phyloP scores from a whole-genome alignment of 2,329 filamentous ascomycete genomes.

The Hypocreales sp. region DNA sequence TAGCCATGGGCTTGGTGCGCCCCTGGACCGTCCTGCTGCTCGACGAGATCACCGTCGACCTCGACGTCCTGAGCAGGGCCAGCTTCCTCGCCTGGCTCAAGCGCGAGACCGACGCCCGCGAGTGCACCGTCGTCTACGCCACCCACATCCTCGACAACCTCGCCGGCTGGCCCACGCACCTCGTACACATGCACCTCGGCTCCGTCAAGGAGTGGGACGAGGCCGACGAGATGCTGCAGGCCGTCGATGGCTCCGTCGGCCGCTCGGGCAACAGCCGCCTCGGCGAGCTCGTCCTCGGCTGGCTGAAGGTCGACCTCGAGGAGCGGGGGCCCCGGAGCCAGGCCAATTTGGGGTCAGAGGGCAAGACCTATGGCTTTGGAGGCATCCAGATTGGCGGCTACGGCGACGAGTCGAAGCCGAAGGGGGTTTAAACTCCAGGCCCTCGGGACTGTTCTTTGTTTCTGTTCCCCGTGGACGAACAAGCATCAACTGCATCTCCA shows the following conservation, averaged over 20 bases:
- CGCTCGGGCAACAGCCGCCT: conserved; percentile 61
- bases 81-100: conserved; percentile 81
- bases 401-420: conserved; percentile 33
- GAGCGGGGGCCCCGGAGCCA: conserved; percentile 63
- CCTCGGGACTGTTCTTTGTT: too few relatives aligned
- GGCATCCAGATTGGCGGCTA: conserved; percentile 39
- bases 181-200: conserved; percentile 91
- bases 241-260: conserved; percentile 22
- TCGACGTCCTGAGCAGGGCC: conserved; percentile 72
- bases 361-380: conserved; percentile 42
- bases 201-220: conserved; percentile 74
- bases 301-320: conserved; percentile 68
- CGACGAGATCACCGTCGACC: conserved; percentile 93
- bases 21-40: conserved; percentile 86
- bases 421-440: conserved; percentile 13
- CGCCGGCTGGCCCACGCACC: conserved; percentile 84
- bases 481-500: too few relatives aligned
- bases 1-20: conserved; percentile 86
- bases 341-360: conserved; percentile 39
- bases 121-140: conserved; percentile 90
- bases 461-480: too few relatives aligned
- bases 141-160: conserved; percentile 96
- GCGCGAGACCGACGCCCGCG: conserved; percentile 64
- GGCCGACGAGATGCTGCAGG: conserved; percentile 51
- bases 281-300: conserved; percentile 74